Evolutionary conservation across 257 asterid genomes (phyloP).

Genomic region (Cruciata laevipes): DNA sequence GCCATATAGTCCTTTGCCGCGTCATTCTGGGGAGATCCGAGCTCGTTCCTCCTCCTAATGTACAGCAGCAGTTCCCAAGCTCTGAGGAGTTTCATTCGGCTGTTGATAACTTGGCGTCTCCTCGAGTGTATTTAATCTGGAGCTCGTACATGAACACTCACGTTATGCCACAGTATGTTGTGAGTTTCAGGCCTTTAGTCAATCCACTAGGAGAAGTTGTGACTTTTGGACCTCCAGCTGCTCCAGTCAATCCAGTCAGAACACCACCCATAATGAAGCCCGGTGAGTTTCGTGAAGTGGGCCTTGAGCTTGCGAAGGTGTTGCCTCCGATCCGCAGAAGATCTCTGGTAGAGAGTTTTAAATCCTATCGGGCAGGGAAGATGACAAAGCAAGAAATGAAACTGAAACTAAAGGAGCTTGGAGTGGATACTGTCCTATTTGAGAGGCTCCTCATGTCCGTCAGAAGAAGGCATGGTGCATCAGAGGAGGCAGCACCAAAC

Average conservation of each 20-base stretch:
- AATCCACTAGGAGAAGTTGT: no score
- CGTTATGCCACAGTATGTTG: conserved; percentile 25
- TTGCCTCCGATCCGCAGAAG: no score
- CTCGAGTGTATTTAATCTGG: conserved; percentile 30
- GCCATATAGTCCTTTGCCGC: conserved; percentile 30
- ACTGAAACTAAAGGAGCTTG: conserved; percentile 18
- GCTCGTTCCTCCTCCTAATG: conserved; percentile 20
- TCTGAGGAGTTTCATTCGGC: conserved; percentile 23
- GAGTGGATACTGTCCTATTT: conserved; percentile 23
- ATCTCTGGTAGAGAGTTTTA: no score
- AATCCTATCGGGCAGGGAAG: conserved; percentile 3
- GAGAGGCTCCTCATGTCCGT: conserved; percentile 20
- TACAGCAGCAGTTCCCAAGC: conserved; percentile 24
- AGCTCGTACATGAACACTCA: conserved; percentile 21
- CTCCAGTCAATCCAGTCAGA: no score
- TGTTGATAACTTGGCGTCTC: conserved; percentile 22
- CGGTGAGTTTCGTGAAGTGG: not conserved
- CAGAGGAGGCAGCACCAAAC: no score
- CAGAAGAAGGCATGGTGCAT: conserved; percentile 21
- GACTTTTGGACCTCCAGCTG: no score
- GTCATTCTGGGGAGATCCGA: conserved; percentile 31
- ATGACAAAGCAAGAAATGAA: conserved; percentile 25
- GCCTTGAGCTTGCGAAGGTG: not conserved
- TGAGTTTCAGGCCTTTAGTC: conserved; percentile 21
- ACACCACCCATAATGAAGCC: no score